A percentile compares a stretch with the other conserved stretches of the same genome.
These are phyloP conservation scores for Magnaporthiopsis poae DNA, from an alignment of 2,329 filamentous ascomycete species.

Conservation along the genomic window DNA sequence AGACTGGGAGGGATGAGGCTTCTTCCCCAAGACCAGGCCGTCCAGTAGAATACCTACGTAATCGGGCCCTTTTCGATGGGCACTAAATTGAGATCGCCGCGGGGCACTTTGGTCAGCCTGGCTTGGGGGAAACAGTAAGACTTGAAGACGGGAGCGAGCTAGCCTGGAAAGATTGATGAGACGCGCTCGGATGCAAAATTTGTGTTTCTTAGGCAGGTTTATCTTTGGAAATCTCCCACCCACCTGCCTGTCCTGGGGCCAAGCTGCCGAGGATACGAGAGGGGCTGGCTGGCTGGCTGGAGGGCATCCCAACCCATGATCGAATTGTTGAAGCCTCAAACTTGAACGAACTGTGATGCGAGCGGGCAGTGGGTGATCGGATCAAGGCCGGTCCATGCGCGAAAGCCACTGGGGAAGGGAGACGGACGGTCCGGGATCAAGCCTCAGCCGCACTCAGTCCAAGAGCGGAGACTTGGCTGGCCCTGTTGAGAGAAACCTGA, in stretches of 20 bases:
- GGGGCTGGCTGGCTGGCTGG: too few relatives aligned
- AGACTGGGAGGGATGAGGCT: neutral
- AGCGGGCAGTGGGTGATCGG: neutral
- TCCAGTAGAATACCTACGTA: too few relatives aligned
- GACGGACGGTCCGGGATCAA: neutral
- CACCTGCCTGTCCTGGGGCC: too few relatives aligned
- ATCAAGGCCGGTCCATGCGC: neutral
- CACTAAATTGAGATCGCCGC: neutral
- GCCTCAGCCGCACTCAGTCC: neutral
- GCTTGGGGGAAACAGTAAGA: neutral
- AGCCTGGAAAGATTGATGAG: neutral
- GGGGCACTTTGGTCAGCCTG: neutral
- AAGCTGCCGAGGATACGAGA: neutral
- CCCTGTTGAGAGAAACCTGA: neutral
- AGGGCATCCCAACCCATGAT: neutral
- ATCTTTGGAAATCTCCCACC: neutral
- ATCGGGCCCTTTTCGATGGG: neutral
- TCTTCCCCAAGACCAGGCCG: neutral
- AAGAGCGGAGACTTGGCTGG: neutral
- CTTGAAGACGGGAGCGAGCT: neutral
- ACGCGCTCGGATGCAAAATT: neutral
- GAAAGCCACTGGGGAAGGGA: neutral
- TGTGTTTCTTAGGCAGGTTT: too few relatives aligned
- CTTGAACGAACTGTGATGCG: neutral
- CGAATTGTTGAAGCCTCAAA: too few relatives aligned